Base-by-base conservation (phyloP, 345 rosid genomes). In the Bruguiera sexangula region DNA sequence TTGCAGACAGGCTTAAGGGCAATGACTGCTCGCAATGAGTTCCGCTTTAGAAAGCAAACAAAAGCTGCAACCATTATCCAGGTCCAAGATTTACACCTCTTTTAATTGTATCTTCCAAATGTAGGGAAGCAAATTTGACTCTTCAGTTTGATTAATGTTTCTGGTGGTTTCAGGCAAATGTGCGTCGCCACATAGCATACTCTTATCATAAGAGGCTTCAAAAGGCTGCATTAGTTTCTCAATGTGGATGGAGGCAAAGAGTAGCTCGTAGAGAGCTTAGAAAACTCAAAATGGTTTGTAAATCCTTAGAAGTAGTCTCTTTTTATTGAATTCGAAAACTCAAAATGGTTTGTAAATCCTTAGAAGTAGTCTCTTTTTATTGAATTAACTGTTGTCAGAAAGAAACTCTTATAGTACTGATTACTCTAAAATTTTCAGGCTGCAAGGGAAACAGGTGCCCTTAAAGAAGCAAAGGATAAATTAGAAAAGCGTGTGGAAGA, bases 401-500 rank as follows among this genome's bases (percentile, higher is more conserved):
- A 64, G 65, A 5, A 62, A 10, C 66, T 74, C 54, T 43, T 66
- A 67, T 76, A 58, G 53, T 80, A 71, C 70, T 77, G 24, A 67
- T 74, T 68, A 48, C 8, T 62, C 26, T 66, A 43, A 50, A 39
- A 77, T 75, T 82, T 75, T 57, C 82, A 95, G 99, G 98, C 97
- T 39, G 83, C 97, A 36, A 85, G 90, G 69, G 99, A 95, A 78
- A 95, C 99, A 3, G 98, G 98, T 43, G 98, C 99, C 68, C 97
- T 95, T 43, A 87, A 92, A 86, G 99, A 92, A 85, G 96, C 97
- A 19, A 95, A 92, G 75, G 98, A 92, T 89, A 95, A 95, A 80
- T 83, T 95, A 71, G 99, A 95, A 73, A 95, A 95, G 84, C 98
- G 98, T 50, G 98, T 92, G 63, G 99, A 95, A 75, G 98, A 95